Evolutionary conservation across 176 grass and related monocot species (phyloP), one percentile per base, ranked within the genome.

Genomic region (Aegilops longissima): DNA sequence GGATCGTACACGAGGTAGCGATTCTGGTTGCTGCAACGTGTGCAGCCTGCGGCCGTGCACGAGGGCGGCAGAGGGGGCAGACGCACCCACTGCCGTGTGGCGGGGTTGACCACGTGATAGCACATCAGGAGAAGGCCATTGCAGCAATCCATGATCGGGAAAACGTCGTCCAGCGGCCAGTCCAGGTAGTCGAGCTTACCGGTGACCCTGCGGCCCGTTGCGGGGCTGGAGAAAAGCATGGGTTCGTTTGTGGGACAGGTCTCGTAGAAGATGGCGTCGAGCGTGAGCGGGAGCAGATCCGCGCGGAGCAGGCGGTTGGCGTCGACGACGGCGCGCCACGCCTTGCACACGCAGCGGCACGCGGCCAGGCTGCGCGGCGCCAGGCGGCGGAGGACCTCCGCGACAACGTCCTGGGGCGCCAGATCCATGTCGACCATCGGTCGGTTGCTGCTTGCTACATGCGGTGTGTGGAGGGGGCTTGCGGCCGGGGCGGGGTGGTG

Each of bases 401-500:
- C 58, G 21, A n/a, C 0, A 3, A 21, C 58, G 58, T 23, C 58
- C 1, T 61, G 20, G 18, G 58, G 58, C 21, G 18, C 21, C 58
- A 23, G 58, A 23, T 61, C 52, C 52, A 56, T 56, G 52, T 0
- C 52, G 17, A 56, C 52, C 17, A 0, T 8, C 52, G 17, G 17
- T 0, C 52, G 52, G 52, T 20, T 56, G 2, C 16, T 56, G 17
- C 52, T 54, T 54, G 51, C 51, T 45, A 56, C 52, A 56, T 20
- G 52, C 52, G 52, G 52, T 8, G 17, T 3, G 52, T 20, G 17
- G 17, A 56, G 52, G 47, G 13, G 47, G 47, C 47, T 14, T 13
- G 5, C 5, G 47, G 4, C 47, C 47, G 0, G 47, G 47, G 16
- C 1, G 0, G 0, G 14, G 47, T 16, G 47, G 47, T 51, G 16